phyloP scores from a whole-genome alignment of 768 basidiomycete genomes.

The Amanita inopinata region DNA sequence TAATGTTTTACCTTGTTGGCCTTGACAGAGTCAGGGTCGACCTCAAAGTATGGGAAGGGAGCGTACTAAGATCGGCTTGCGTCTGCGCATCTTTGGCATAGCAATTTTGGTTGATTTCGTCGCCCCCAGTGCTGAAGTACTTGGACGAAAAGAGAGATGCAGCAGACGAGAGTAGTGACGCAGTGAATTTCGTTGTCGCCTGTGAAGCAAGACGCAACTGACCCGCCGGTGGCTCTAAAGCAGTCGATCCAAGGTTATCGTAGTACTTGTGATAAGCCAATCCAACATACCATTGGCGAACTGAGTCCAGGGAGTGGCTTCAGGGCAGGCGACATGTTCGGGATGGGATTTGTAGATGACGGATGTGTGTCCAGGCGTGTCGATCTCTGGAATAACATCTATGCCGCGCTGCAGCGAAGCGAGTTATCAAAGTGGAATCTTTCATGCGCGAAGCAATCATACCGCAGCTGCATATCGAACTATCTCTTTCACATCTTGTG shows the following conservation, averaged over 20 bases:
- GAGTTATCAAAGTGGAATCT: constrained; percentile 3
- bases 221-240: constrained; percentile 68
- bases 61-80: constrained; percentile 38
- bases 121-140: constrained; percentile 75
- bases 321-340: constrained; percentile 63
- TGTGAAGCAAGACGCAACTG: constrained; percentile 66
- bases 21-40: too few species aligned
- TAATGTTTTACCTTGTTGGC: constrained; percentile 37
- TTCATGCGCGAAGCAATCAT: constrained; percentile 17
- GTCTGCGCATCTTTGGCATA: constrained; percentile 53
- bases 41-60: too few species aligned
- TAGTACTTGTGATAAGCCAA: neutral
- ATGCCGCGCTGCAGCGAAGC: constrained; percentile 47
- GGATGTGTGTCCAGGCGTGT: constrained; percentile 79
- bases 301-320: constrained; percentile 46
- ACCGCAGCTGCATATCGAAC: constrained; percentile 63
- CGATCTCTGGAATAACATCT: constrained; percentile 67
- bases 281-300: constrained; percentile 40
- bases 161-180: constrained; percentile 40
- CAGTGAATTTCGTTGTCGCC: constrained; percentile 51
- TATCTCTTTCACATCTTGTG: constrained; percentile 46
- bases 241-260: neutral
- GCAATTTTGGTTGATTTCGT: constrained; percentile 65
- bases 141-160: constrained; percentile 41
- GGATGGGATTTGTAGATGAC: constrained; percentile 59